A percentile compares a stretch with the other conserved stretches of the same genome.
phyloP scores from a whole-genome alignment of 768 basidiomycete genomes.

The Mycena maculata region DNA sequence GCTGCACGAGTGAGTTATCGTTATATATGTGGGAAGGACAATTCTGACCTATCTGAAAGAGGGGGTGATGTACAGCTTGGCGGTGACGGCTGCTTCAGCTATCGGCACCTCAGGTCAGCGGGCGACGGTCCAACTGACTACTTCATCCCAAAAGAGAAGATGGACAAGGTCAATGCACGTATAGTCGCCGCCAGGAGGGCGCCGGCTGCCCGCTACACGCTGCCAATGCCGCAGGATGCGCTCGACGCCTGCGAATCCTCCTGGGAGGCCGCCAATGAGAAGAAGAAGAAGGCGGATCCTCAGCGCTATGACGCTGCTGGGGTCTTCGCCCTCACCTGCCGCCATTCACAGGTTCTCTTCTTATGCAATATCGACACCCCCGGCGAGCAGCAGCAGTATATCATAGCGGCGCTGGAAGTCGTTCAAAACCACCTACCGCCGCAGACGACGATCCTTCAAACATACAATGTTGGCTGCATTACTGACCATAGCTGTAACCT shows the following conservation, averaged over 20 bases:
- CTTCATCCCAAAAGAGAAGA: conserved; percentile 47
- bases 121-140: conserved; percentile 48
- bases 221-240: conserved; percentile 45
- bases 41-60: conserved; percentile 31
- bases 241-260: too few species aligned
- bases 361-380: conserved; percentile 54
- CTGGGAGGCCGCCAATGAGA: too few species aligned
- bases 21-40: too few species aligned
- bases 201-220: neutral
- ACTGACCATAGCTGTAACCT: conserved; percentile 42
- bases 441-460: conserved; percentile 37
- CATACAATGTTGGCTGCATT: conserved; percentile 52
- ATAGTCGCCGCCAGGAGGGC: conserved; percentile 41
- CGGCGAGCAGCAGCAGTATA: conserved; percentile 53
- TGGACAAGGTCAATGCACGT: conserved; percentile 44
- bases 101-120: conserved; percentile 43
- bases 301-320: too few species aligned
- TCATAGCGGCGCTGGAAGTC: conserved; percentile 47
- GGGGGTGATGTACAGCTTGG: conserved; percentile 52
- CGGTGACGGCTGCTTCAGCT: conserved; percentile 53
- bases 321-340: too few species aligned
- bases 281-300: too few species aligned
- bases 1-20: conserved; percentile 37
- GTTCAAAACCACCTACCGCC: conserved; percentile 45
- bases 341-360: too few species aligned